Conservation (phyloP, 495 filamentous ascomycete species). For the Aspergillus sparsus region DNA sequence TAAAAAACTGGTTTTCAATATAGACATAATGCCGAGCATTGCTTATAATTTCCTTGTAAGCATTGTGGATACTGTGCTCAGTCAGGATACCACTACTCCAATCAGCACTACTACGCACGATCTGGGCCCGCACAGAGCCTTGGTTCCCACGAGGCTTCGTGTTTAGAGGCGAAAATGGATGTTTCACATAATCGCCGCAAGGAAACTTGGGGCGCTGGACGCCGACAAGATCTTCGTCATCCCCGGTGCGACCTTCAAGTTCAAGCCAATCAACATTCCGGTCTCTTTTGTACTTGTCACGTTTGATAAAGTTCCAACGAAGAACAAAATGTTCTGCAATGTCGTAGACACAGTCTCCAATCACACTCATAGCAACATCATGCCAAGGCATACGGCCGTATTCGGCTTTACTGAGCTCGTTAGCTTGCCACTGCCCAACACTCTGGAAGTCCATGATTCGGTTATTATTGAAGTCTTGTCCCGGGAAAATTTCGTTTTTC, state of each 20-base stretch:
- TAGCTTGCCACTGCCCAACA: slow-evolving; percentile 88
- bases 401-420: slow-evolving; percentile 88
- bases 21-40: slow-evolving; percentile 90
- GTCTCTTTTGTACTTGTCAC: slow-evolving; percentile 95
- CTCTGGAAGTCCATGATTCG: slow-evolving; percentile 94
- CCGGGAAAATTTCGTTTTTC: slow-evolving; percentile 85
- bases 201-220: slow-evolving; percentile 86
- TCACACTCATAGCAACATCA: slow-evolving; percentile 86
- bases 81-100: slow-evolving; percentile 94
- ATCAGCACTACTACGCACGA: slow-evolving; percentile 83
- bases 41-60: slow-evolving; percentile 81
- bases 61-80: slow-evolving; percentile 91
- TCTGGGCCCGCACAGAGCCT: slow-evolving; percentile 77
- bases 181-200: slow-evolving; percentile 80
- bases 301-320: slow-evolving; percentile 95
- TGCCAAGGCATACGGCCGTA: slow-evolving; percentile 98
- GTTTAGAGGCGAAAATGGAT: slow-evolving; percentile 68
- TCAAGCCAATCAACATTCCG: slow-evolving; percentile 77
- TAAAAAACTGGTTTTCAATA: slow-evolving; percentile 98
- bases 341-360: slow-evolving; percentile 88
- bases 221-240: slow-evolving; percentile 79
- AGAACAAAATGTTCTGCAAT: slow-evolving; percentile 96
- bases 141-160: slow-evolving; percentile 55
- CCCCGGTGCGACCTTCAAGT: slow-evolving; percentile 74
- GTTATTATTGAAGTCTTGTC: slow-evolving; percentile 95